Conservation (phyloP, 768 basidiomycete species). For the Panaeolus papilionaceus region DNA sequence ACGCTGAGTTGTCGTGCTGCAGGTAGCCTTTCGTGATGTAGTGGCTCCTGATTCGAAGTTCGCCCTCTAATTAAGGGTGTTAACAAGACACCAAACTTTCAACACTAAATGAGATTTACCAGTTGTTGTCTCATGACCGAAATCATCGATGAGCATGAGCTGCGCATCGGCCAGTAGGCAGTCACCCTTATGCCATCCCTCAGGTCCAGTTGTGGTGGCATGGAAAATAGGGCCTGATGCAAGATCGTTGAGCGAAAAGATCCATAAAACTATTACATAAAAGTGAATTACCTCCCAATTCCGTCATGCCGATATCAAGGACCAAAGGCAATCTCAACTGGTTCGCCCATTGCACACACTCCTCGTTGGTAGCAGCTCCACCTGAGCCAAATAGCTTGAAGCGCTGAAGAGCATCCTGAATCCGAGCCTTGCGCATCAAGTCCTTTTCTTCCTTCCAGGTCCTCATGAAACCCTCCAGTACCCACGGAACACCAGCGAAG, state of each 20-base stretch:
- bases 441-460: constrained; percentile 29
- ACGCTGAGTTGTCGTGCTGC: constrained; percentile 33
- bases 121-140: constrained; percentile 25
- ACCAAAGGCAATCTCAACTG: constrained; percentile 33
- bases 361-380: constrained; percentile 36
- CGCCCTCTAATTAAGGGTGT: constrained; percentile 32
- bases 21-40: constrained; percentile 37
- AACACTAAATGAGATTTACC: constrained; percentile 25
- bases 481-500: constrained; percentile 41
- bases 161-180: constrained; percentile 32
- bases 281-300: constrained; percentile 35
- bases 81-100: constrained; percentile 10
- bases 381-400: constrained; percentile 36
- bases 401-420: constrained; percentile 28
- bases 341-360: constrained; percentile 36
- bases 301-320: constrained; percentile 44
- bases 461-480: constrained; percentile 37
- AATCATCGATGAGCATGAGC: constrained; percentile 33
- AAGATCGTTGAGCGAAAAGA: background rate
- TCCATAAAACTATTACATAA: background rate
- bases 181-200: constrained; percentile 32
- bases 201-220: constrained; percentile 26
- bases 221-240: constrained; percentile 36
- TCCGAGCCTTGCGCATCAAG: constrained; percentile 25
- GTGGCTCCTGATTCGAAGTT: constrained; percentile 37